A percentile compares a stretch with the other conserved stretches of the same genome.
Conservation (phyloP, 2,329 filamentous ascomycete genomes). For the Diaporthe sp. region DNA sequence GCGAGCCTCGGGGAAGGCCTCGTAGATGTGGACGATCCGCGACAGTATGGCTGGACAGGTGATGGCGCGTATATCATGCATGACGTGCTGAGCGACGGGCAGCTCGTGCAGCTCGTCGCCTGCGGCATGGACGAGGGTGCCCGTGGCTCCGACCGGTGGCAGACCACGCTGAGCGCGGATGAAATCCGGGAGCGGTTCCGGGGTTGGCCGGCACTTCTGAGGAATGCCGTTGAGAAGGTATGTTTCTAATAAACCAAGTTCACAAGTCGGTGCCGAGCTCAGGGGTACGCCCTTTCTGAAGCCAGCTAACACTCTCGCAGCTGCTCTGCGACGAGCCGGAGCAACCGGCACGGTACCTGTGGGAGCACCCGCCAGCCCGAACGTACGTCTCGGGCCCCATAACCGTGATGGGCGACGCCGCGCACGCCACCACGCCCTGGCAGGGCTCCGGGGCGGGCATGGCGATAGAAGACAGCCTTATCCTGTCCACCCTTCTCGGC, state of each 20-base stretch:
- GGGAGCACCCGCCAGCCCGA: conserved; percentile 44
- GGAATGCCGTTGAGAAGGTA: conserved; percentile 8
- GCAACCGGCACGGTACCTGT: conserved; percentile 45
- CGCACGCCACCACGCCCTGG: conserved; percentile 32
- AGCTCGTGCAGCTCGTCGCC: conserved; percentile 44
- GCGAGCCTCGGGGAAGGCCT: conserved; percentile 42
- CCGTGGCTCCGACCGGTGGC: conserved; percentile 41
- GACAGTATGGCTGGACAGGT: conserved; percentile 46
- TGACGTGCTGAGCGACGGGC: conserved; percentile 32
- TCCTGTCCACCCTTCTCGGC: conserved; percentile 20
- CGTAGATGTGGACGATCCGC: conserved; percentile 43
- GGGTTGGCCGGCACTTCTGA: not conserved
- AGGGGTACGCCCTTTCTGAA: not conserved
- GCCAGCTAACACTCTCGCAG: conserved; percentile 31
- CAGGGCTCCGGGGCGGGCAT: conserved; percentile 35
- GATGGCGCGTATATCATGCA: conserved; percentile 41
- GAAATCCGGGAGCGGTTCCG: conserved; percentile 43
- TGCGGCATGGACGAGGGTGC: conserved; percentile 26
- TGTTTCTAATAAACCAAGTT: not conserved
- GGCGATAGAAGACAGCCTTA: conserved; percentile 30
- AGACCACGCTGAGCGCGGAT: conserved; percentile 39
- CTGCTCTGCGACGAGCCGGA: conserved; percentile 44
- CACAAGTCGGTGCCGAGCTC: not conserved
- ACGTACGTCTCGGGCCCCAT: conserved; percentile 44
- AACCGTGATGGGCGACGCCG: conserved; percentile 44